A percentile compares a stretch with the other conserved stretches of the same genome.
Evolutionary conservation across 306 rosid genomes (phyloP).

Genomic region (Dryas drummondii): DNA sequence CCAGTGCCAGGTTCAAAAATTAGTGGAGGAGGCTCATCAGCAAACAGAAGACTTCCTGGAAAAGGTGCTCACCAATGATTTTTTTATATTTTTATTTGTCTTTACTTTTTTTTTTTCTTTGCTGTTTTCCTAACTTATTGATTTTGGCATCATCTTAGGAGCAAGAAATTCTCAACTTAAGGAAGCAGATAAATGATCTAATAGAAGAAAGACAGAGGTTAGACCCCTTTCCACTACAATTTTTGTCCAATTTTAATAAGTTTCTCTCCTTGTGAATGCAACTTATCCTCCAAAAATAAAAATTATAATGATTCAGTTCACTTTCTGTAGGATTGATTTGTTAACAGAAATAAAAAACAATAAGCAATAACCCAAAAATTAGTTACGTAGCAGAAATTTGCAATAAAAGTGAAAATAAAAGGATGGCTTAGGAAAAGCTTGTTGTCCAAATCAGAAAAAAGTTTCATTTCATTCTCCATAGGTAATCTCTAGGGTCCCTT

Average conservation of each 20-base stretch:
- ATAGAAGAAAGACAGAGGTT: conserved; percentile 79
- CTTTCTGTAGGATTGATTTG: not conserved
- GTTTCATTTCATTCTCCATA: not conserved
- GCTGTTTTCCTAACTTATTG: conserved; percentile 10
- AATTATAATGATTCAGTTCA: not conserved
- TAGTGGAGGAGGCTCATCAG: conserved; percentile 68
- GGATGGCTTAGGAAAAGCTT: not conserved
- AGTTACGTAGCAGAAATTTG: not conserved
- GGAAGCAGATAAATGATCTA: conserved; percentile 57
- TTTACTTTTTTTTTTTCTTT: not conserved
- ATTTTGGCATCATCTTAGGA: conserved; percentile 45
- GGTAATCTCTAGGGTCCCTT: not conserved
- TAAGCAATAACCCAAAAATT: not conserved
- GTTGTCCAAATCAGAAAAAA: not conserved
- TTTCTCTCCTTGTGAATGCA: not conserved
- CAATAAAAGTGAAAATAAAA: not conserved
- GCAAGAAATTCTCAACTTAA: conserved; percentile 56
- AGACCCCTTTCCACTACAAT: conserved; percentile 20
- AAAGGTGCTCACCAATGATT: conserved; percentile 45
- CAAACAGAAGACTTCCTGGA: conserved; percentile 57
- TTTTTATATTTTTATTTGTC: not conserved
- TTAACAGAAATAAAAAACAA: not conserved
- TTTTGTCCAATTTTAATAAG: not conserved
- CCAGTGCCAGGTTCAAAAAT: conserved; percentile 62
- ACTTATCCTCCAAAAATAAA: not conserved